Conservation (phyloP, 129 eudicot species). For the Pittosporum tobira region DNA sequence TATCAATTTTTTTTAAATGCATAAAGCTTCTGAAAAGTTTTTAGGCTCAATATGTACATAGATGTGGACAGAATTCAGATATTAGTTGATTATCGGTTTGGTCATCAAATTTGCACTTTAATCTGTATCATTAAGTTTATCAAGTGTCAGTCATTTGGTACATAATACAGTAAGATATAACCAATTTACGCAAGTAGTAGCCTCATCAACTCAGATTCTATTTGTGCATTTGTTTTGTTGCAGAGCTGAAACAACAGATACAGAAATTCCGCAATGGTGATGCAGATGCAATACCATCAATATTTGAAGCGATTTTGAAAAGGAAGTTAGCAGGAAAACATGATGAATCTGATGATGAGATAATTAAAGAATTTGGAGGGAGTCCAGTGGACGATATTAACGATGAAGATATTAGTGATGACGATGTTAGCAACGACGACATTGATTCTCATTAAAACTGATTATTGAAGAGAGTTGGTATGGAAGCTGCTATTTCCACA, state of each 20-base stretch:
- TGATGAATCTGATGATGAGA: constrained; percentile 48
- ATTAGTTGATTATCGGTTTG: neutral
- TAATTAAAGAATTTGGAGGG: constrained; percentile 24
- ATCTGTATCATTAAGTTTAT: neutral
- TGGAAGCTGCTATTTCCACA: too few species aligned
- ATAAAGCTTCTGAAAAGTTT: too few species aligned
- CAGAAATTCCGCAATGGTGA: constrained; percentile 30
- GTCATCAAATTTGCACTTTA: neutral
- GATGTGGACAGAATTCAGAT: too few species aligned
- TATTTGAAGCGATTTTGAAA: constrained; percentile 36
- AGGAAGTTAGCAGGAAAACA: constrained; percentile 44
- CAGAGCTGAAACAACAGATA: constrained; percentile 41
- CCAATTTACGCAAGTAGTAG: neutral
- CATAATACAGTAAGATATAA: neutral
- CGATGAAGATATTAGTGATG: constrained; percentile 28
- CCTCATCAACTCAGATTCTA: neutral
- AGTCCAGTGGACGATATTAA: constrained; percentile 14
- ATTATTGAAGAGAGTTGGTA: too few species aligned
- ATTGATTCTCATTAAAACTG: too few species aligned
- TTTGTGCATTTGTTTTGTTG: constrained; percentile 1
- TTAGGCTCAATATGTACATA: too few species aligned
- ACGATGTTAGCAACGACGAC: constrained; percentile 11
- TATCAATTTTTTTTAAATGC: too few species aligned
- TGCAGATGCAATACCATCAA: constrained; percentile 34
- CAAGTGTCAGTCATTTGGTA: neutral